Evolutionary conservation across 2,329 filamentous ascomycete species (phyloP).

Genomic region (Helminthosporium solani): DNA sequence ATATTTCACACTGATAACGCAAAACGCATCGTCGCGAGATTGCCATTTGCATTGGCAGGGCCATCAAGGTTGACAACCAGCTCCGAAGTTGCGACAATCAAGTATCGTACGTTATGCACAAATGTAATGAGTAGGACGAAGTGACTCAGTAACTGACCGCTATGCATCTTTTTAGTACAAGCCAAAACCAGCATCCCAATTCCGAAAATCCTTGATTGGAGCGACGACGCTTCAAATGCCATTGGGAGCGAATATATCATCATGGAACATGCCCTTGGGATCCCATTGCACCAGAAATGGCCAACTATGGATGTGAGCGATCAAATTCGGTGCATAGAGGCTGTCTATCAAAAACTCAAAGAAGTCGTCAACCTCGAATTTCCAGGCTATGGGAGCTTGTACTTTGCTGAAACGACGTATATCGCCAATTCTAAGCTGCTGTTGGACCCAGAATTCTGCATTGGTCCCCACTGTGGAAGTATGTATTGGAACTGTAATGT

Average conservation of each 20-base stretch:
- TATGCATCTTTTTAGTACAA: conserved; percentile 32
- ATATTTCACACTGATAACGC: conserved; percentile 45
- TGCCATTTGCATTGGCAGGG: conserved; percentile 46
- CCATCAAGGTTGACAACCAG: conserved; percentile 40
- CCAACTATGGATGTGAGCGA: conserved; percentile 36
- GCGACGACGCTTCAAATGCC: conserved; percentile 36
- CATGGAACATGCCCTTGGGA: conserved; percentile 39
- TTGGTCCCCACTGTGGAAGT: conserved; percentile 34
- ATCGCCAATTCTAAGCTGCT: conserved; percentile 10
- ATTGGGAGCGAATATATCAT: conserved; percentile 45
- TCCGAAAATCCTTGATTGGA: conserved; percentile 48
- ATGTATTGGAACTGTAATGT: conserved; percentile 34
- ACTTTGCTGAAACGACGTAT: conserved; percentile 29
- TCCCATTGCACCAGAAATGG: conserved; percentile 37
- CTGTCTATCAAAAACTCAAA: conserved; percentile 28
- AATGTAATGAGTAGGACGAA: conserved; percentile 4
- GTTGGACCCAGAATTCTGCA: conserved; percentile 25
- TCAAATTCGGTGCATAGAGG: conserved; percentile 38
- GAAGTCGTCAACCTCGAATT: conserved; percentile 38
- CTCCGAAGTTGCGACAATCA: conserved; percentile 51
- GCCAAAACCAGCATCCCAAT: conserved; percentile 44
- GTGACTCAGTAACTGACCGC: conserved; percentile 12
- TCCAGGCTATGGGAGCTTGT: conserved; percentile 44
- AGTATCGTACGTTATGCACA: conserved; percentile 39
- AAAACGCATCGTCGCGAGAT: conserved; percentile 42